Evolutionary conservation across 257 asterid genomes (phyloP).

Genomic region (Handroanthus guayacan): DNA sequence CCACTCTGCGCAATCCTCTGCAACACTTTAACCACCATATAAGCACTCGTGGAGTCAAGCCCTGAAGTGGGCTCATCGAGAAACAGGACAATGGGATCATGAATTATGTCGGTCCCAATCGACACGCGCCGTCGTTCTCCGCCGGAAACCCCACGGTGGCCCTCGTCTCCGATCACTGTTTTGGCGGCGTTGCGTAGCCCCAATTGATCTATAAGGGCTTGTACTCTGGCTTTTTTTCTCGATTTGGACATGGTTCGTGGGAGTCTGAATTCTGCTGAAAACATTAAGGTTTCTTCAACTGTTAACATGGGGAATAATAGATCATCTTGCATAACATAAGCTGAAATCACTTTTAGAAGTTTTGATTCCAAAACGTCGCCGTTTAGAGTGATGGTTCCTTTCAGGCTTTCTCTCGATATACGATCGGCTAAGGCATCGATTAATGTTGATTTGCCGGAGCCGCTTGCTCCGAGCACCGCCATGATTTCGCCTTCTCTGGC

Average conservation of each 20-base stretch:
- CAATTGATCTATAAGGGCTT: conserved; percentile 57
- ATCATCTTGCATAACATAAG: conserved; percentile 71
- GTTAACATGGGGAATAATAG: conserved; percentile 63
- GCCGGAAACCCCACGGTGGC: conserved; percentile 65
- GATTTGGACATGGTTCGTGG: conserved; percentile 55
- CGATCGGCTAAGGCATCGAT: conserved; percentile 65
- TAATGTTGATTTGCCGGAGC: conserved; percentile 67
- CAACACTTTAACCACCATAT: conserved; percentile 63
- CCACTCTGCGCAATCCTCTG: conserved; percentile 65
- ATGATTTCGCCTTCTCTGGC: conserved; percentile 68
- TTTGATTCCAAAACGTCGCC: conserved; percentile 57
- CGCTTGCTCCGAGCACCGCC: conserved; percentile 72
- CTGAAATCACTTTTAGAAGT: conserved; percentile 62
- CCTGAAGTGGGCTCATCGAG: conserved; percentile 77
- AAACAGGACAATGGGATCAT: conserved; percentile 63
- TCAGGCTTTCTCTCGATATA: conserved; percentile 58
- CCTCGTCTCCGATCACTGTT: conserved; percentile 67
- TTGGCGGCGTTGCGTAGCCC: conserved; percentile 57
- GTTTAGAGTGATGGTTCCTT: conserved; percentile 54
- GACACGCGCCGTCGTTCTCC: conserved; percentile 66
- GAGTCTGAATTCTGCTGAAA: conserved; percentile 60
- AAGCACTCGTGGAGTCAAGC: conserved; percentile 65
- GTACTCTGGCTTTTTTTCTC: conserved; percentile 52
- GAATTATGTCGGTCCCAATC: conserved; percentile 64
- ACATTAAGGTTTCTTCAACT: conserved; percentile 67